A percentile compares a stretch with the other conserved stretches of the same genome.
Conservation (phyloP, 2,329 filamentous ascomycete species). For the Cercospora sojina region DNA sequence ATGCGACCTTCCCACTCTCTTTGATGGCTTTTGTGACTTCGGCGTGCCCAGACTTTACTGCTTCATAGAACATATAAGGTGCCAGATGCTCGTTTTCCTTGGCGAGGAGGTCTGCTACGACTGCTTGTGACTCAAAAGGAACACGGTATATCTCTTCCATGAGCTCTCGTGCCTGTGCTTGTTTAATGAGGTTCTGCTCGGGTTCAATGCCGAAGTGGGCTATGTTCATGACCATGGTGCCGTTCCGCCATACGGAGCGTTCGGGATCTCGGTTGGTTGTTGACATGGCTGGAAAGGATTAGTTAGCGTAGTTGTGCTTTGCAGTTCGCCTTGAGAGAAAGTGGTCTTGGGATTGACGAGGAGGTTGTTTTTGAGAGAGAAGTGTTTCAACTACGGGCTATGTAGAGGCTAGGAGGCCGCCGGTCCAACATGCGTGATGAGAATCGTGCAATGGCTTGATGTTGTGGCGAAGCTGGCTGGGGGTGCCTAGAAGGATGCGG, state of each 20-base stretch:
- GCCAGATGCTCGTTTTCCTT: slow-evolving; percentile 12
- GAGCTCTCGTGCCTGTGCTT: slow-evolving; percentile 7
- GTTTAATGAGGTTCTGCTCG: background rate
- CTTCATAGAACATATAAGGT: slow-evolving; percentile 17
- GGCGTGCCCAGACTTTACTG: slow-evolving; percentile 9
- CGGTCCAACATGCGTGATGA: background rate
- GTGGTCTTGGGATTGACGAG: background rate
- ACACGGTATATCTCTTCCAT: slow-evolving; percentile 11
- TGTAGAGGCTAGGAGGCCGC: background rate
- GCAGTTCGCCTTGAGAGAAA: background rate
- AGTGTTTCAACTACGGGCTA: background rate
- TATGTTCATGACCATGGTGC: slow-evolving; percentile 4
- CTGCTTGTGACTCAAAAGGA: slow-evolving; percentile 7
- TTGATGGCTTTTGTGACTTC: slow-evolving; percentile 10
- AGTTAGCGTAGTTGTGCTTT: background rate
- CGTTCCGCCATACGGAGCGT: slow-evolving; percentile 1
- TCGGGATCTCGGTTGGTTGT: background rate
- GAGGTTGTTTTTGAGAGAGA: background rate
- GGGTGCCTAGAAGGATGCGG: slow-evolving; percentile 9
- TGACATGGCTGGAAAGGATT: background rate
- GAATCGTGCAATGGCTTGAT: background rate
- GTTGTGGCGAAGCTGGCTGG: slow-evolving; percentile 6
- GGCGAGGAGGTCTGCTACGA: slow-evolving; percentile 1
- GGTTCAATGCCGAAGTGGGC: slow-evolving; percentile 1
- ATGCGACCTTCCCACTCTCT: slow-evolving; percentile 1